Evolutionary conservation across 2,329 filamentous ascomycete genomes (phyloP), one percentile per base, ranked within the genome.

Genomic region (Stachybotrys echinatus): DNA sequence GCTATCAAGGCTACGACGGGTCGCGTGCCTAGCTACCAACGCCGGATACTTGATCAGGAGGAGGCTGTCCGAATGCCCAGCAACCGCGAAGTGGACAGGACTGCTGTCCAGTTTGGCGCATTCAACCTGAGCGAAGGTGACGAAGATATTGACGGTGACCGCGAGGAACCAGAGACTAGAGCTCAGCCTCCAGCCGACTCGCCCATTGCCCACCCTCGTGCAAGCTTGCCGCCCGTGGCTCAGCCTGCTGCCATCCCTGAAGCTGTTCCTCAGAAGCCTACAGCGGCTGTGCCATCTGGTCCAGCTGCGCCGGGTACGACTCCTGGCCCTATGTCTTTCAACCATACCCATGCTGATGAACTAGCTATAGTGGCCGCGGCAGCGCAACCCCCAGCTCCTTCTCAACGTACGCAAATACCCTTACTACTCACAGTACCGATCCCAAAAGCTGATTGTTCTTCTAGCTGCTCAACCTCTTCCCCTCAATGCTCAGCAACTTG

Each of bases 61-160:
- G 94, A 99, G 73, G 90, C 94, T 52, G 94, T 99, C 39, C 91
- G 96, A 56, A 96, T 99, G 92, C 94, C 94, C 43, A 91, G 89
- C 52, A 96, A 96, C 74, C 91, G 94, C 58, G 92, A 94, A 48
- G 88, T 99, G 23, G 92, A 97, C 66, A 86, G 91, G 61, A 84
- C 92, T 57, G 88, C 92, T 46, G 91, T 99, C 45, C 92, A 97
- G 66, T 99, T 99, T 67, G 94, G 94, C 55, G 95, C 92, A 67
- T 89, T 99, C 77, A 95, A 87, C 64, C 71, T 99, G 62, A 92
- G 89, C 64, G 91, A 85, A 48, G 81, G 81, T 53, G 88, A 92
- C 45, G 88, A 91, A 48, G 92, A 96, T 62, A 89, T 96, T 55
- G 94, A 97, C 64, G 91, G 92, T 55, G 91, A 96, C 63, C 84